A percentile compares a stretch with the other conserved stretches of the same genome.
Evolutionary conservation across 2,329 filamentous ascomycete species (phyloP).

Genomic region (Rachicladosporium sp.): DNA sequence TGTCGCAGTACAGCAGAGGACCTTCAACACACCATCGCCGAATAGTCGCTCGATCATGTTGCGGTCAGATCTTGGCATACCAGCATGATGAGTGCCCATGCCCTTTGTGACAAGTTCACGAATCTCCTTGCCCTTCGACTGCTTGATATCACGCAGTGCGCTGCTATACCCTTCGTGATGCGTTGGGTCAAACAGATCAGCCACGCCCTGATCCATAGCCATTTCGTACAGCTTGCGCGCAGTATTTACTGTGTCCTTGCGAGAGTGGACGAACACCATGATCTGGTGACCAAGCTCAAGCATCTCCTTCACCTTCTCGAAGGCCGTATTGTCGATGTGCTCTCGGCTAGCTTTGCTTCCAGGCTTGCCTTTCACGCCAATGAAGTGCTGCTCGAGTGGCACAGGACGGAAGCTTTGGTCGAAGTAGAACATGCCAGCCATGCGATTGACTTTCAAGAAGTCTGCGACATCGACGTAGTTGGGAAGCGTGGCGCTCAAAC

Average conservation of each 20-base stretch:
- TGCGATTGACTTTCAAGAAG: slow-evolving; percentile 89
- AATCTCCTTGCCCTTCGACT: slow-evolving; percentile 73
- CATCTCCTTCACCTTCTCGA: slow-evolving; percentile 93
- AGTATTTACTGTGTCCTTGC: slow-evolving; percentile 83
- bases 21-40: slow-evolving; percentile 80
- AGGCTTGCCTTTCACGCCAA: slow-evolving; percentile 86
- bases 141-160: slow-evolving; percentile 73
- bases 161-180: slow-evolving; percentile 67
- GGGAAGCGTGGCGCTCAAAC: slow-evolving; percentile 85
- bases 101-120: slow-evolving; percentile 83
- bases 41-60: slow-evolving; percentile 95
- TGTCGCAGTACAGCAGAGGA: slow-evolving; percentile 95
- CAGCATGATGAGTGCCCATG: slow-evolving; percentile 89
- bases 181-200: slow-evolving; percentile 72
- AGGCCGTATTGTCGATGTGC: slow-evolving; percentile 75
- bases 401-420: slow-evolving; percentile 92
- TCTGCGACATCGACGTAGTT: slow-evolving; percentile 96
- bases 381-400: slow-evolving; percentile 91
- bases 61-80: slow-evolving; percentile 86
- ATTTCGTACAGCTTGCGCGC: slow-evolving; percentile 78
- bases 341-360: slow-evolving; percentile 71
- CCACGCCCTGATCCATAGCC: slow-evolving; percentile 65
- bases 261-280: slow-evolving; percentile 98
- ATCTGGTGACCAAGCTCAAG: slow-evolving; percentile 83
- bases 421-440: slow-evolving; percentile 91